Evolutionary conservation across 805 yeast species (phyloP).

Genomic region (Brettanomyces naardenensis): DNA sequence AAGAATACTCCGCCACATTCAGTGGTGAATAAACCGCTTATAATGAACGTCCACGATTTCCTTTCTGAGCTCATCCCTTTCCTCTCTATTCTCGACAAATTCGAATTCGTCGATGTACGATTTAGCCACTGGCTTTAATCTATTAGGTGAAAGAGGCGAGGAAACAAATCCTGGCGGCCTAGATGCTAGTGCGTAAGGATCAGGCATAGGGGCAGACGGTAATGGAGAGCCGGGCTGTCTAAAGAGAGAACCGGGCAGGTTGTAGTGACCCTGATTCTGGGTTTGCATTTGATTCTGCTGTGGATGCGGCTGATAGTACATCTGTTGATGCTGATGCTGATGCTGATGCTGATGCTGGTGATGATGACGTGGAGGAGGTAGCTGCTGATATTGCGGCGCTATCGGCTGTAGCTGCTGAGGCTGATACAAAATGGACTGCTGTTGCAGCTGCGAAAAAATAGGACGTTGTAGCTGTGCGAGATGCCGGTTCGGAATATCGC

Average conservation of each 20-base stretch:
- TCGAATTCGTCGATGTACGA: conserved; percentile 15
- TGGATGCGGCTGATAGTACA: conserved; percentile 1
- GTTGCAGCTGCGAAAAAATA: too few species aligned
- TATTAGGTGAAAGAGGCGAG: conserved; percentile 1
- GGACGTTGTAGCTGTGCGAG: too few species aligned
- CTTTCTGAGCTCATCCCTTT: conserved; percentile 11
- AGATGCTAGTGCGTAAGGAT: too few species aligned
- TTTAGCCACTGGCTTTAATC: not conserved
- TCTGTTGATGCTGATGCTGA: conserved; percentile 1
- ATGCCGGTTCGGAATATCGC: too few species aligned
- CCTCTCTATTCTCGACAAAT: conserved; percentile 14
- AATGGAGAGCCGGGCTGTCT: not conserved
- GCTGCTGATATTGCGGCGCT: too few species aligned
- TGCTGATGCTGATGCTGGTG: not conserved
- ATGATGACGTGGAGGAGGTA: too few species aligned
- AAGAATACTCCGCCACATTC: not conserved
- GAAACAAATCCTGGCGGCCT: not conserved
- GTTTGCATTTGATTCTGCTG: conserved; percentile 3
- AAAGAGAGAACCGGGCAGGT: not conserved
- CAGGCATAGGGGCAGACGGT: conserved; percentile 1
- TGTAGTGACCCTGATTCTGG: too few species aligned
- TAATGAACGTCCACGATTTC: conserved; percentile 14
- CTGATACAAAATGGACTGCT: too few species aligned
- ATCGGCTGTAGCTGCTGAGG: too few species aligned
- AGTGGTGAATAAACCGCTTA: conserved; percentile 5